Percentiles rank a stretch among this genome's conserved stretches.
Evolutionary conservation across 1,139 yeast genomes (phyloP).

Genomic region (Geotrichum bryndzae): DNA sequence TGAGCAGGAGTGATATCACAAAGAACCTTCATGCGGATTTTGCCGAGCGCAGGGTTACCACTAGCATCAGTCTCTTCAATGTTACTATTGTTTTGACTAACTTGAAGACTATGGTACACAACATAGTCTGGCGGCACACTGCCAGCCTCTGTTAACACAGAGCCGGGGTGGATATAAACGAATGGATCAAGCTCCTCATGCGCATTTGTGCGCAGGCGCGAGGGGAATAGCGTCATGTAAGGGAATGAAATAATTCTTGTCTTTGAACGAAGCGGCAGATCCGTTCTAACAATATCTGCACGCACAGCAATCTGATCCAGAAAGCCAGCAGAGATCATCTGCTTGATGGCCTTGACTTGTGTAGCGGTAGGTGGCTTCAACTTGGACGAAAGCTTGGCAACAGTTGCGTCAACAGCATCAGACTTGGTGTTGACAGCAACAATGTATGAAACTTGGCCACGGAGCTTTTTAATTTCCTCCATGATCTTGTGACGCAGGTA

Average conservation of each 20-base stretch:
- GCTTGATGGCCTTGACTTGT: constrained; percentile 77
- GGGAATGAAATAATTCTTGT: constrained; percentile 62
- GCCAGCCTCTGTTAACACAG: constrained; percentile 53
- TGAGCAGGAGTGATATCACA: constrained; percentile 73
- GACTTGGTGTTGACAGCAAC: constrained; percentile 58
- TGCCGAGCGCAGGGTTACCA: constrained; percentile 6
- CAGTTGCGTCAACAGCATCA: constrained; percentile 44
- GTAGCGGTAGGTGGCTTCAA: constrained; percentile 60
- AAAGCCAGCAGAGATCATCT: constrained; percentile 89
- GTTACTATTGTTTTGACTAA: constrained; percentile 31
- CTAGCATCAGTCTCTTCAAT: constrained; percentile 32
- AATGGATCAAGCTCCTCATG: constrained; percentile 45
- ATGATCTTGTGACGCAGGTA: constrained; percentile 55
- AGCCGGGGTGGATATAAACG: constrained; percentile 72
- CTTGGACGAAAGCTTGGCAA: constrained; percentile 46
- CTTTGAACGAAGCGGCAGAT: constrained; percentile 36
- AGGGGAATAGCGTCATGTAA: constrained; percentile 62
- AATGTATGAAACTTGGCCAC: constrained; percentile 71
- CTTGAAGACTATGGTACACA: constrained; percentile 41
- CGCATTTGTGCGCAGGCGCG: constrained; percentile 25
- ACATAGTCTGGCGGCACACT: constrained; percentile 69
- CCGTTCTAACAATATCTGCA: constrained; percentile 68
- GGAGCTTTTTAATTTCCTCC: constrained; percentile 78
- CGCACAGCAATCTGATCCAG: constrained; percentile 85
- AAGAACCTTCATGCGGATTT: constrained; percentile 63